Percentiles rank a stretch among this genome's conserved stretches.
Conservation (phyloP, 179 eudicot genomes). For the Drosera spatulata region DNA sequence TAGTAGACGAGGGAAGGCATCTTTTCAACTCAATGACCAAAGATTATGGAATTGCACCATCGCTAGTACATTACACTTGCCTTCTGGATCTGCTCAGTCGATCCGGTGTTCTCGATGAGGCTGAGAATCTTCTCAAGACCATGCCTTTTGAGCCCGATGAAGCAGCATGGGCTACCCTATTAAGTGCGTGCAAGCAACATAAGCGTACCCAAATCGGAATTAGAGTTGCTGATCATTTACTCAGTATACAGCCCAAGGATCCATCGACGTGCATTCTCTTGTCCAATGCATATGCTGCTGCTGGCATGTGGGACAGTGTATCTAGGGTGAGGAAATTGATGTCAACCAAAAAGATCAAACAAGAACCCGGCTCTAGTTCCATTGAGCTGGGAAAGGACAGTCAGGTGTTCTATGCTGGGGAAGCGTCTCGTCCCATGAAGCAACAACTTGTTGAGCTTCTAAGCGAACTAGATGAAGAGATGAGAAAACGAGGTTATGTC, state of each 20-base stretch:
- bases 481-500: constrained; percentile 67
- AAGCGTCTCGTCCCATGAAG: constrained; percentile 41
- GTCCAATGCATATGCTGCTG: constrained; percentile 65
- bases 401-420: constrained; percentile 65
- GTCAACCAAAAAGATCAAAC: constrained; percentile 37
- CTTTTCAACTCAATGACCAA: constrained; percentile 53
- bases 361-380: constrained; percentile 65
- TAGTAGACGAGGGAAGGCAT: constrained; percentile 46
- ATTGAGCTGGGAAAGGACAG: constrained; percentile 58
- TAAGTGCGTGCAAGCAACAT: constrained; percentile 64
- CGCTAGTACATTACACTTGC: constrained; percentile 69
- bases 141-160: constrained; percentile 81
- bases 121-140: constrained; percentile 46
- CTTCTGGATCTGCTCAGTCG: constrained; percentile 68
- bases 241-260: constrained; percentile 43
- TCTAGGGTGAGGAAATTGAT: constrained; percentile 53
- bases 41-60: constrained; percentile 49
- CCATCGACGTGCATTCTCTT: constrained; percentile 54
- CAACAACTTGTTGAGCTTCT: constrained; percentile 39
- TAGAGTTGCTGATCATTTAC: constrained; percentile 50
- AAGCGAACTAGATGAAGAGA: constrained; percentile 53
- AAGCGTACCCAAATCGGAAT: constrained; percentile 31
- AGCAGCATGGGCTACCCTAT: constrained; percentile 75
- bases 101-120: constrained; percentile 73
- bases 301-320: constrained; percentile 56